phyloP scores from a whole-genome alignment of 2,329 filamentous ascomycete species.

The Fusarium hainanense region DNA sequence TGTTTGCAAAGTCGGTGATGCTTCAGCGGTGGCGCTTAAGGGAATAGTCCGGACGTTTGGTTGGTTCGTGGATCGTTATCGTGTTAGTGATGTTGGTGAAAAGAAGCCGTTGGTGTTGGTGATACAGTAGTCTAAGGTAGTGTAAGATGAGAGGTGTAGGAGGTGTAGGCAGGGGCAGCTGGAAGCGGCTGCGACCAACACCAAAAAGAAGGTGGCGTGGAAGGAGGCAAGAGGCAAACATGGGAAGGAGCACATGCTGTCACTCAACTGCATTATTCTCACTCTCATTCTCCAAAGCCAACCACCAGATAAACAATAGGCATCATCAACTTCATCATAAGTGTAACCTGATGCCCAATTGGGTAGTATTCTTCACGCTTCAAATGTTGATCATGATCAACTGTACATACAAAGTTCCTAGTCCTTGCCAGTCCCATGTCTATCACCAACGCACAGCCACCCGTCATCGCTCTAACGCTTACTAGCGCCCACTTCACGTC shows the following conservation, averaged over 20 bases:
- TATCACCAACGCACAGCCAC: slow-evolving; percentile 33
- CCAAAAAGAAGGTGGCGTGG: neutral
- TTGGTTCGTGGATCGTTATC: slow-evolving; percentile 21
- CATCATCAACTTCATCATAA: slow-evolving; percentile 8
- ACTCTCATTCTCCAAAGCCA: neutral
- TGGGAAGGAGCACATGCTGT: neutral
- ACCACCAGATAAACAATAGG: neutral
- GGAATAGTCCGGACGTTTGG: neutral
- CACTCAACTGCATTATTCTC: neutral
- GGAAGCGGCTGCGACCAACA: slow-evolving; percentile 25
- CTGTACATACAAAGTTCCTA: neutral
- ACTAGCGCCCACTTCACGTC: slow-evolving; percentile 17
- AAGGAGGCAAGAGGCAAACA: slow-evolving; percentile 1
- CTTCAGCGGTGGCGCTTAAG: slow-evolving; percentile 1
- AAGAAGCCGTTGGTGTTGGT: slow-evolving; percentile 9
- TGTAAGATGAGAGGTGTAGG: neutral
- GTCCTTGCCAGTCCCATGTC: slow-evolving; percentile 12
- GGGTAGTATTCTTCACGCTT: neutral
- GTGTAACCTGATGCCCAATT: slow-evolving; percentile 1
- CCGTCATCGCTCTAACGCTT: neutral
- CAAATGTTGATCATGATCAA: slow-evolving; percentile 1
- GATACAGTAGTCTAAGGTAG: slow-evolving; percentile 2
- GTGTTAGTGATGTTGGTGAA: slow-evolving; percentile 29
- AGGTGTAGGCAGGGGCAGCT: slow-evolving; percentile 4
- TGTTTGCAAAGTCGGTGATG: slow-evolving; percentile 13